Conservation (phyloP, 176 grass and related monocot genomes). For the Ensete glaucum region DNA sequence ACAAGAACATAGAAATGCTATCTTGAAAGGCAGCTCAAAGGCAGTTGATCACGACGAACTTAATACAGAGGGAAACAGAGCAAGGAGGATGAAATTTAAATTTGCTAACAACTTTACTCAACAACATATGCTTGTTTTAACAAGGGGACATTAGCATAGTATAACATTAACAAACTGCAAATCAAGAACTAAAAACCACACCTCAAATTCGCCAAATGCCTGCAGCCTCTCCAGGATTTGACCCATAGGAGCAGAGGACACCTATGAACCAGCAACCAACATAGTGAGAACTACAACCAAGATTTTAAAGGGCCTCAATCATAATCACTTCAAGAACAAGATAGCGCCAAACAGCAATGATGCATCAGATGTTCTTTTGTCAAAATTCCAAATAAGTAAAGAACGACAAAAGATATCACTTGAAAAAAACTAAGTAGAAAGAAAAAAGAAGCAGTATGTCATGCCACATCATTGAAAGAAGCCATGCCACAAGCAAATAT, state of each 20-base stretch:
- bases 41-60: not conserved
- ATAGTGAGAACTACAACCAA: conserved; percentile 7
- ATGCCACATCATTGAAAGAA: not conserved
- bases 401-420: not conserved
- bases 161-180: not conserved
- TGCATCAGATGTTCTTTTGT: not conserved
- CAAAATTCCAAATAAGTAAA: not conserved
- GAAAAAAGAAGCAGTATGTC: not conserved
- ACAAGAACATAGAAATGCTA: no score
- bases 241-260: conserved; percentile 67
- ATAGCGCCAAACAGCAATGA: not conserved
- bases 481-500: not conserved
- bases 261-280: conserved; percentile 29
- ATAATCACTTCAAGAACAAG: not conserved
- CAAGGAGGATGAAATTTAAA: not conserved
- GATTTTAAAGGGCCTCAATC: not conserved
- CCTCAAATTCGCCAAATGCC: conserved; percentile 88
- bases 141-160: not conserved
- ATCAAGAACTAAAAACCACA: conserved; percentile 27
- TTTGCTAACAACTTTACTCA: not conserved
- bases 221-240: conserved; percentile 85
- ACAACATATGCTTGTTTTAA: not conserved
- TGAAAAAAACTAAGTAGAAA: not conserved
- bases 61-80: not conserved
- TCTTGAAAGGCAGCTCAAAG: not conserved